Base-by-base conservation (phyloP, 345 rosid genomes). In the Schrenkiella parvula region DNA sequence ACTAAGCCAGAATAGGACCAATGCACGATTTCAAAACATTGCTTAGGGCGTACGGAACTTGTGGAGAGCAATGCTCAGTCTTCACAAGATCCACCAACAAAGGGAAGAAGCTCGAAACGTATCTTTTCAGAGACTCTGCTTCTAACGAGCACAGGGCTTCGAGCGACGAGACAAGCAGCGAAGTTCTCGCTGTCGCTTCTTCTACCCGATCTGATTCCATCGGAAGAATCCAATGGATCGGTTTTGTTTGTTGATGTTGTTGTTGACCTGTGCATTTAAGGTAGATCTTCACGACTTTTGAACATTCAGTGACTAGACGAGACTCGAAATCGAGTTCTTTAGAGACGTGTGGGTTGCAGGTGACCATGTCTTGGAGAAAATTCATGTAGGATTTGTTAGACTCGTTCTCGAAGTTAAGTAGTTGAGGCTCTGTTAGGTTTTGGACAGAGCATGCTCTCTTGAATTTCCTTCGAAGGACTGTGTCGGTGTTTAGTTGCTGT, bases 381-480 rank as follows among this genome's bases (percentile, higher is more conserved):
- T 63, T 81, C 50, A 95, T 85, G 78, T 83, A 88, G 38, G 77
- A 84, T 70, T 84, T 87, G 78, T 87, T 82, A 10, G 98, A 72
- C 42, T 95, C 98, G 10, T 90, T 95, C 67, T 92, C 98, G 42
- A 95, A 95, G 79, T 84, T 91, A 31, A 95, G 88, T 19, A 88
- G 34, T 2, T 87, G 95, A 64, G 97, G 99, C 50, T 86, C 89
- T 4, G 92, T 77, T 35, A 95, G 82, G 78, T 86, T 96, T 43
- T 87, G 78, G n/a, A 86, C 78, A 0, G 82, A 74, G 72, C 97
- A 92, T 1, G 85, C 93, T 81, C 73, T 87, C 80, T 80, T 88
- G 77, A 92, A 79, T 69, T 87, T 95, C 88, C 80, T 92, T 56
- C 65, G 80, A 54, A 86, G 80, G 61, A 48, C 53, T 5, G 23